Evolutionary conservation across 805 yeast species (phyloP), one percentile per base, ranked within the genome.

Genomic region (Allodekkera sacchari): DNA sequence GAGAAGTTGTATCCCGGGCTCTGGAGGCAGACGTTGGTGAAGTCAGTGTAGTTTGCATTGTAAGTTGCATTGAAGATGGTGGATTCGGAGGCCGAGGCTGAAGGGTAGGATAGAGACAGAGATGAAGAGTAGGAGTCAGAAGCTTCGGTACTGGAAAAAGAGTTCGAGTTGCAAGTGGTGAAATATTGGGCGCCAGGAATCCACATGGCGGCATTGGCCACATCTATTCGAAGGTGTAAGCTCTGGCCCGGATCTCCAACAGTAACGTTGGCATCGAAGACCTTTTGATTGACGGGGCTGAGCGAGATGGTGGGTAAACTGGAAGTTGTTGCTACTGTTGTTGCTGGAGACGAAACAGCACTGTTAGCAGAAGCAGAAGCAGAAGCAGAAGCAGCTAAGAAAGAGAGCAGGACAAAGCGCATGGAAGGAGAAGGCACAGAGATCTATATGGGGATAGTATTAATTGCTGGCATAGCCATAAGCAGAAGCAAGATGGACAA

Each of bases 141-240:
- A 9, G 36, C 11, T 7, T 31, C 6, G 13, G 33, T 18, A 18
- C 27, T 11, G 18, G 37, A 18, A 11, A 17, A n/a, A 25, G 24
- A 3, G 15, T 11, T 12, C 8, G 10, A 2, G 20, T n/a, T 15
- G 28, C 63, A 56, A 2, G 25, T 18, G 5, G 44, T 25, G 28
- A 47, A 55, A 4, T 35, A 38, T 14, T 33, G 32, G 5, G 37
- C 30, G 14, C 45, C 55, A 21, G 54, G 57, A 3, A 55, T 39
- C 60, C 61, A 58, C 1, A 52, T 18, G 13, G 39, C 39, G 6
- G 47, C 54, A 21, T 50, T 47, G n/a, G 37, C 31, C 3, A 56
- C 32, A 34, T 58, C 63, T 9, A 58, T 24, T 17, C 63, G 38
- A 8, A 57, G 28, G 6, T 21, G 34, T 18, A 52, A 9, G 2